A percentile compares a stretch with the other conserved stretches of the same genome.
Conservation (phyloP, 208 protist genomes). For the Leishmania mexicana region DNA sequence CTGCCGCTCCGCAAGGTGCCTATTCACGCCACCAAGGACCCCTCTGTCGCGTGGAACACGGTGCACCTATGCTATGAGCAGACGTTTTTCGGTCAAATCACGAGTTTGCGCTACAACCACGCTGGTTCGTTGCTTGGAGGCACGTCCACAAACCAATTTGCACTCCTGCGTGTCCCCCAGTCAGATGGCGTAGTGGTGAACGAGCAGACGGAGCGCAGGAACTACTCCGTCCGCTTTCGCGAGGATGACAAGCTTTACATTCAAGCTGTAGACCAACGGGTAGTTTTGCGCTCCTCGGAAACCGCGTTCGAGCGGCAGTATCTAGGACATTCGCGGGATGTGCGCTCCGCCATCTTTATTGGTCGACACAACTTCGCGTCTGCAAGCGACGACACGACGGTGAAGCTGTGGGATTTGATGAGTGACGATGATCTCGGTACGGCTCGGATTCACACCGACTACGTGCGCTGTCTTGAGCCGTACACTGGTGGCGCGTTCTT, state of each 20-base stretch:
- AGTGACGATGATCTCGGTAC: conserved; percentile 59
- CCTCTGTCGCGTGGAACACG: conserved; percentile 76
- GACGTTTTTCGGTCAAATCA: conserved; percentile 84
- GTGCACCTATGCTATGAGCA: conserved; percentile 85
- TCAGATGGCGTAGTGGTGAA: conserved; percentile 78
- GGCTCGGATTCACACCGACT: conserved; percentile 74
- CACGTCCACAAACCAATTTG: conserved; percentile 80
- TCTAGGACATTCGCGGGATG: conserved; percentile 75
- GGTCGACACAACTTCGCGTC: conserved; percentile 79
- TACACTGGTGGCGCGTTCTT: conserved; percentile 70
- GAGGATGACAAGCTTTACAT: conserved; percentile 85
- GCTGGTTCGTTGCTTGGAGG: conserved; percentile 61
- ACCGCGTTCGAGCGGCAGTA: conserved; percentile 87
- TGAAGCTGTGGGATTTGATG: conserved; percentile 85
- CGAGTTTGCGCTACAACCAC: conserved; percentile 63
- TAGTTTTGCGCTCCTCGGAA: conserved; percentile 75
- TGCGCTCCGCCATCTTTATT: conserved; percentile 76
- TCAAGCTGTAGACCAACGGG: conserved; percentile 77
- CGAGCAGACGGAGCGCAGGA: conserved; percentile 77
- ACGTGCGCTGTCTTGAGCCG: conserved; percentile 73
- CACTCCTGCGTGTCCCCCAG: conserved; percentile 80
- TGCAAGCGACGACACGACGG: conserved; percentile 82
- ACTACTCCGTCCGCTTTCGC: conserved; percentile 75
- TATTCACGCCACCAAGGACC: conserved; percentile 45
- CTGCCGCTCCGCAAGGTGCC: conserved; percentile 74